Evolutionary conservation across 2,329 filamentous ascomycete genomes (phyloP), one percentile per base, ranked within the genome.

Genomic region (Exophiala phaeomuriformis): DNA sequence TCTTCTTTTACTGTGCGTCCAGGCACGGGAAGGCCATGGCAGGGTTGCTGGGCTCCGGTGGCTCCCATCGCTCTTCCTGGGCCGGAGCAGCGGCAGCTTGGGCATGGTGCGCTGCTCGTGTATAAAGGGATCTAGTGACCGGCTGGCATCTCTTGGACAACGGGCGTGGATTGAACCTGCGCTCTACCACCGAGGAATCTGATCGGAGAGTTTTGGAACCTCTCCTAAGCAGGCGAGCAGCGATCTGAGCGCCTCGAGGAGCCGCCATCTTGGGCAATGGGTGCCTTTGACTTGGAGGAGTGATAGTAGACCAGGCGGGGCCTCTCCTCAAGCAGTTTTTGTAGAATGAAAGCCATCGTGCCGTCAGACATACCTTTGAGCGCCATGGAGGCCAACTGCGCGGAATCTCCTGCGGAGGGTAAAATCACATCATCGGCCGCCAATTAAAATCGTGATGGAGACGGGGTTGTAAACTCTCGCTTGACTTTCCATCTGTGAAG

Each of bases 11-110:
- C 52, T 90, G 76, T 2, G 86, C 88, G 66, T 95, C 90, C 43
- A 95, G 84, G 66, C 90, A 95, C 2, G 90, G 90, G 64, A 95
- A 95, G 0, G 86, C 83, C 77, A 95, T 86, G 61, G 89, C 85
- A 2, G 89, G 88, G 66, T 95, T 95, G 3, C 86, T 88, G 1
- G 75, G 72, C 19, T 65, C 64, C 2, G 65, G 56, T 4, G 62
- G 60, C 43, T 63, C 64, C 29, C 55, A 56, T 54, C 63, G 53
- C n/a, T 58, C 56, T 53, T 65, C 58, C 29, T 58, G 53, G 4
- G 61, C 56, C 5, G 59, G 19, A 19, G 19, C 57, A 7, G 60
- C 30, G 30, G 56, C 54, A 2, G 60, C 58, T 31, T 63, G 63
- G 31, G 55, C 57, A 30, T 54, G 56, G 10, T 57, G 61, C 12